Evolutionary conservation across 2,329 filamentous ascomycete genomes (phyloP), one percentile per base, ranked within the genome.

Genomic region (Colletotrichum costaricense): DNA sequence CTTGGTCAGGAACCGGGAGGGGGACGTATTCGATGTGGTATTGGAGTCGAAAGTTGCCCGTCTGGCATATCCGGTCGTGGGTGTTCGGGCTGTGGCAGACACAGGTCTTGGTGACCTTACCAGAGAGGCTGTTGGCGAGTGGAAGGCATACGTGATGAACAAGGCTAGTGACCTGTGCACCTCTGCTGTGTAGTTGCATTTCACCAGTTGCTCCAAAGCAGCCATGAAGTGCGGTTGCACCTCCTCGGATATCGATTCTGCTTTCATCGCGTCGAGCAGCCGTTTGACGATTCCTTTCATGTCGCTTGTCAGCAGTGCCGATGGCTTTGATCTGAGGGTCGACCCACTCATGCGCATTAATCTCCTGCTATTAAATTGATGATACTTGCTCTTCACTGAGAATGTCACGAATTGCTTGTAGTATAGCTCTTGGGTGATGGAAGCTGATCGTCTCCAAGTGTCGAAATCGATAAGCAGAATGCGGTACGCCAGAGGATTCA

Each of bases 401-500:
- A 99, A 98, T 0, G 92, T 93, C 74, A 93, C 87, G 78, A 98
- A 98, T 80, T 99, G 97, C 74, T 92, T 92, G 83, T 98, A 98
- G 82, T 98, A 99, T 28, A 98, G 86, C 77, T 93, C 92, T 79
- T 98, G 95, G 0, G 95, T 94, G 22, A 92, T 88, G 5, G 91
- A 81, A 42, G 94, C 92, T 26, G 93, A 94, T 82, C 91, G 92
- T 76, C 96, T 91, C 97, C 97, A 99, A 24, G 96, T 93, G 78
- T 98, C 96, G 76, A 97, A 91, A 82, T 99, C 97, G 67, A 98
- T 94, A 33, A 99, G 88, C 22, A 99, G 87, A 42, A 98, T 93
- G 58, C 97, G 92, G 82, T 98, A 99, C 4, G 96, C 97, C 74
- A 99, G 88, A 0, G 97, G 96, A 78, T 99, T 99, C 77, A 97